Evolutionary conservation across 768 basidiomycete genomes (phyloP), one percentile per base, ranked within the genome.

Genomic region (Tulasnella calospora): DNA sequence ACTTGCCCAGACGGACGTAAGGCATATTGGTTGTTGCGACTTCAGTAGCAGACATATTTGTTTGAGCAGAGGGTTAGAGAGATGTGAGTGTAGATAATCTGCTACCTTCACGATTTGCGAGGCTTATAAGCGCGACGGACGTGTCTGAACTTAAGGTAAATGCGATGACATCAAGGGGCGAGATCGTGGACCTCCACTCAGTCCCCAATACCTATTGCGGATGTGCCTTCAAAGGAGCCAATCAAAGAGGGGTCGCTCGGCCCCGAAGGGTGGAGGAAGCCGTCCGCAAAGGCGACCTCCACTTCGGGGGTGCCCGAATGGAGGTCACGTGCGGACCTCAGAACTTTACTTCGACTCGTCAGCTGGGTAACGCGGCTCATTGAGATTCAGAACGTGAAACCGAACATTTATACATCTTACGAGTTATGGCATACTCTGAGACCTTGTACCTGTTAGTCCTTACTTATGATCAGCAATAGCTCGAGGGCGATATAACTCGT

Each of bases 401-500:
- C 6, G 30, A 36, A 71, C 4, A 8, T 19, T 71, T 71, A 36
- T 41, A 19, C 35, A 71, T 35, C 35, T 0, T 71, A 41, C 35
- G 21, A 9, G 33, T 7, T 9, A 36, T 71, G 13, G 6, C 17
- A 15, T 33, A 8, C 36, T 33, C 23, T 8, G 21, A 36, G 15
- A 41, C 36, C 12, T 19, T 7, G 12, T 74, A 41, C 40, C 3
- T 9, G 30, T 8, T 51, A 21, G 23, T 47, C 13, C 77, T 40
- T 35, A 38, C 73, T 51, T 51, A 33, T 82, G 81, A 75, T 84
- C 82, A n/a, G 83, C 80, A 40, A 84, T 81, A 12, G 78, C 70
- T 30, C 81, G 80, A 13, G 84, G 83, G 13, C 67, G n/a, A 81
- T 86, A 86, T 6, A 82, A 81, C 78, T 83, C 79, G 9, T 80